Evolutionary conservation across 139 green algal genomes (phyloP).

Genomic region (Trebouxia sp.): DNA sequence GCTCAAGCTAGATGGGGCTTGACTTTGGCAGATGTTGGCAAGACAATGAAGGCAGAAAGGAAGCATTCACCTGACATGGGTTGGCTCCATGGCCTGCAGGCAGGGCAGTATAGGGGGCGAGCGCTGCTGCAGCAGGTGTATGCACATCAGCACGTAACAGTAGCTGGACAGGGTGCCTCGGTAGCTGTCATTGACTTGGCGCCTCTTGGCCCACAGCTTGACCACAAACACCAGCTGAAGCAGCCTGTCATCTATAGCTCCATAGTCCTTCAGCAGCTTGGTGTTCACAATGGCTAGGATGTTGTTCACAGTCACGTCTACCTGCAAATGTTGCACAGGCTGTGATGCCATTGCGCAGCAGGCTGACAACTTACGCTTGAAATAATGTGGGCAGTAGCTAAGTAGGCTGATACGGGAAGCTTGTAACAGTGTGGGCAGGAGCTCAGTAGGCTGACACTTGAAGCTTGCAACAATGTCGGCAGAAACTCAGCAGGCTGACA

Average conservation of each 20-base stretch:
- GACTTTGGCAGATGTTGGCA: too few relatives aligned
- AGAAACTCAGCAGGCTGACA: too few relatives aligned
- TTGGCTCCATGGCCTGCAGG: slow-evolving; percentile 68
- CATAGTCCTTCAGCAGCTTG: slow-evolving; percentile 82
- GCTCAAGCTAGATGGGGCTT: too few relatives aligned
- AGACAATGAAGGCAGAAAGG: too few relatives aligned
- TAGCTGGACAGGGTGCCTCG: slow-evolving; percentile 90
- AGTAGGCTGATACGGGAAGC: not conserved
- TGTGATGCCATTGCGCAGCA: not conserved
- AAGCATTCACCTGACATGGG: slow-evolving; percentile 36
- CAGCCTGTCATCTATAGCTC: slow-evolving; percentile 74
- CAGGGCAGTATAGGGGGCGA: slow-evolving; percentile 84
- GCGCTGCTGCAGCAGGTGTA: slow-evolving; percentile 79
- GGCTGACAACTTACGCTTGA: not conserved
- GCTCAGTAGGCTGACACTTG: too few relatives aligned
- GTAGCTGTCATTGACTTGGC: slow-evolving; percentile 85
- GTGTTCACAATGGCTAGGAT: slow-evolving; percentile 86
- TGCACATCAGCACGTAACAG: slow-evolving; percentile 91
- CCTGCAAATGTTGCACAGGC: slow-evolving; percentile 36
- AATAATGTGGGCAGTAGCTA: not conserved
- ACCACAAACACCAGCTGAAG: slow-evolving; percentile 77
- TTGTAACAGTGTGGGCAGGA: too few relatives aligned
- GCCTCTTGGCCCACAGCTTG: slow-evolving; percentile 92
- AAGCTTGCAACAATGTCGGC: too few relatives aligned
- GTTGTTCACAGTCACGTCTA: slow-evolving; percentile 89